Evolutionary conservation across 2,329 filamentous ascomycete genomes (phyloP), one percentile per base, ranked within the genome.

Genomic region (Fusarium subtropicale): DNA sequence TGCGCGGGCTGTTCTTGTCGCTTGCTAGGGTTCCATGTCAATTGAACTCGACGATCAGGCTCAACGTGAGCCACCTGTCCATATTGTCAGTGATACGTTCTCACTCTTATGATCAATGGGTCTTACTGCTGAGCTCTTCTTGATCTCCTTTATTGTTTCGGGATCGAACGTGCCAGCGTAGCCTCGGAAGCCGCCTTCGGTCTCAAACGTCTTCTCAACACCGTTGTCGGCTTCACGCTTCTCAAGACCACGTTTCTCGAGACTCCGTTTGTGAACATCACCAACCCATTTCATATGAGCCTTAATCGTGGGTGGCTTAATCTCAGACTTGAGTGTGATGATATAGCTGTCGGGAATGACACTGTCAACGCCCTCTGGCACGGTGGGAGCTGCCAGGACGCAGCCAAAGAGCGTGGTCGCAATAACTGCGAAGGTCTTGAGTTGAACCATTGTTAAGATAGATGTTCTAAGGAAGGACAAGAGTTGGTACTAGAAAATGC

Each of bases 281-380:
- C 80, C 81, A 68, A 88, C 80, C 70, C 81, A 83, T 34, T 77
- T 74, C 66, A 87, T 74, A 74, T 88, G 84, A 38, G 79, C 77
- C 47, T 81, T 76, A 67, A 89, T 80, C 34, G 78, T 79, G 7
- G 79, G 79, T 15, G 81, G 75, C 53, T 77, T 77, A 69, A 81
- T 80, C 51, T 81, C 83, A 65, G 80, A 79, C 77, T 89, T 87
- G 77, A 89, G 88, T 52, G 90, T 87, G 34, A 90, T 84, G 69
- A 90, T 89, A 78, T 88, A 91, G 56, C 82, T 83, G 68, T 76
- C 78, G 44, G 79, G 72, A 45, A 82, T 72, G 44, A 79, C 55
- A 20, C 51, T 69, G 22, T 68, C 60, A 33, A 61, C 58, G 15
- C 58, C 64, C 28, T 71, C 58, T 26, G 64, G 53, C 20, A 50